Conservation (phyloP, 371 early-diverging fungal genomes). For the Actinomortierella wolfii region DNA sequence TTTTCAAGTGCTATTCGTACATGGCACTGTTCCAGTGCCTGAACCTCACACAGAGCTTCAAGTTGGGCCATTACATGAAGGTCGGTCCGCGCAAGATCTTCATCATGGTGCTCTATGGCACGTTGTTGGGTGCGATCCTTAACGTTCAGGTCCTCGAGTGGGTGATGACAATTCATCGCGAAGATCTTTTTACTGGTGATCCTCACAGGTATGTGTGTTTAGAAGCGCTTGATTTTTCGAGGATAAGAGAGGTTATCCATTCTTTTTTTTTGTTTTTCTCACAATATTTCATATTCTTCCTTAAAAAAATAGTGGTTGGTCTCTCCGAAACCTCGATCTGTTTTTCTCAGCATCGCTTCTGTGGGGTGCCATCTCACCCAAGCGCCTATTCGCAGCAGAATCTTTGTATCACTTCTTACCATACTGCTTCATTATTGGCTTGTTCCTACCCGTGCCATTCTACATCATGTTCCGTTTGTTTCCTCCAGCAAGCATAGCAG, state of each 20-base stretch:
- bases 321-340: slow-evolving; percentile 34
- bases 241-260: no score
- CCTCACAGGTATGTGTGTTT: slow-evolving; percentile 15
- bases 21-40: slow-evolving; percentile 59
- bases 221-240: no score
- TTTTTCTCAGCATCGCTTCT: slow-evolving; percentile 49
- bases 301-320: slow-evolving; percentile 48
- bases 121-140: slow-evolving; percentile 26
- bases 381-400: slow-evolving; percentile 62
- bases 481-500: no score
- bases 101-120: slow-evolving; percentile 35
- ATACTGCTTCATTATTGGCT: slow-evolving; percentile 60
- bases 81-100: slow-evolving; percentile 36
- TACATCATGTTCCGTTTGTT: slow-evolving; percentile 49
- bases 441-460: slow-evolving; percentile 58
- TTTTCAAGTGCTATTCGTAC: slow-evolving; percentile 57
- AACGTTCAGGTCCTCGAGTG: slow-evolving; percentile 35
- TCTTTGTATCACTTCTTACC: slow-evolving; percentile 62
- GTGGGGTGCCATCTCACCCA: slow-evolving; percentile 81
- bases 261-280: background rate
- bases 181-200: slow-evolving; percentile 21
- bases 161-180: slow-evolving; percentile 24
- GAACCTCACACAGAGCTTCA: slow-evolving; percentile 41
- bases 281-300: background rate
- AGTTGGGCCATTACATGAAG: slow-evolving; percentile 42